Percentiles rank a stretch among this genome's conserved stretches.
phyloP scores from a whole-genome alignment of 257 asterid species.

The Dorcoceras hygrometricum region DNA sequence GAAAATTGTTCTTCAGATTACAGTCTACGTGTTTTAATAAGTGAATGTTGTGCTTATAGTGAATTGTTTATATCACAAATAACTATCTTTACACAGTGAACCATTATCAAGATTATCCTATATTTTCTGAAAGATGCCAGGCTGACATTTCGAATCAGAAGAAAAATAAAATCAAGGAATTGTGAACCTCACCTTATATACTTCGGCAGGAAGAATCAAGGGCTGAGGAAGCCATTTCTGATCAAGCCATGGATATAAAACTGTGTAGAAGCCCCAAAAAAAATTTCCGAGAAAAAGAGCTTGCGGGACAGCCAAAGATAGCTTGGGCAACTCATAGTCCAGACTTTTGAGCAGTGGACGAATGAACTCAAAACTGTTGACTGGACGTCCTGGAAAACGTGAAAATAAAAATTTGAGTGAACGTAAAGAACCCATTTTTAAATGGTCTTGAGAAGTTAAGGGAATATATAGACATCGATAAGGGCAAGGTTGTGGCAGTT shows the following conservation, averaged over 20 bases:
- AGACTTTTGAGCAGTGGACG: slow-evolving; percentile 64
- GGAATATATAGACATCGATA: neutral
- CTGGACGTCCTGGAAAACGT: slow-evolving; percentile 66
- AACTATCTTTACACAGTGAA: neutral
- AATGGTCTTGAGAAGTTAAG: neutral
- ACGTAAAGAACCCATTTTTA: neutral
- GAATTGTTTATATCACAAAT: no score
- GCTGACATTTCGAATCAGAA: neutral
- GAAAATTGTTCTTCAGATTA: neutral
- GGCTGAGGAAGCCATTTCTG: slow-evolving; percentile 88
- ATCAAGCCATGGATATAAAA: slow-evolving; percentile 69
- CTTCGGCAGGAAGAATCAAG: slow-evolving; percentile 91
- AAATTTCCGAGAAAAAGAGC: slow-evolving; percentile 78
- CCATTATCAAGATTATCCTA: no score
- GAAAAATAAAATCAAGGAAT: slow-evolving; percentile 13
- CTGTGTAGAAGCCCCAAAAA: slow-evolving; percentile 56
- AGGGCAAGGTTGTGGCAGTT: slow-evolving; percentile 12
- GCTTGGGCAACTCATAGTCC: slow-evolving; percentile 70
- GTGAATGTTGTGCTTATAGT: neutral
- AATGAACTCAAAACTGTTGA: slow-evolving; percentile 84
- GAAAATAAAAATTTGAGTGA: slow-evolving; percentile 16
- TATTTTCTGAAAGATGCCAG: neutral
- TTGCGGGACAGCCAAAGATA: slow-evolving; percentile 56
- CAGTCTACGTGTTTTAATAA: neutral
- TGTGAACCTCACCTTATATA: slow-evolving; percentile 54